phyloP scores from a whole-genome alignment of 2,329 filamentous ascomycete species.

The Scytalidium sp. region DNA sequence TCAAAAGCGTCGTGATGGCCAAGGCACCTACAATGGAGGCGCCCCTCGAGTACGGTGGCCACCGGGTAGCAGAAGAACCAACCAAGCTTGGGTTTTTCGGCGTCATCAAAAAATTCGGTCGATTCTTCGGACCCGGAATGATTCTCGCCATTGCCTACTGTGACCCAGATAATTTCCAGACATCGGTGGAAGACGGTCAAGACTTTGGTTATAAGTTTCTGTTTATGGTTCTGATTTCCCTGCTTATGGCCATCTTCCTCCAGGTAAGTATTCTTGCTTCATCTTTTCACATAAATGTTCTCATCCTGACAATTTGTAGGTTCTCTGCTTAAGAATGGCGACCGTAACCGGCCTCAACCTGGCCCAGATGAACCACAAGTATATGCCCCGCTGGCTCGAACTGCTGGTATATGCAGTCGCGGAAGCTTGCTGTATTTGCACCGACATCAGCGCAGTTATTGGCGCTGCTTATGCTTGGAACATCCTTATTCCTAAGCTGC shows the following conservation, averaged over 20 bases:
- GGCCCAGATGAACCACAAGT: slow-evolving; percentile 47
- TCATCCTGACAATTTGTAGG: slow-evolving; percentile 32
- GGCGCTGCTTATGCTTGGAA: slow-evolving; percentile 70
- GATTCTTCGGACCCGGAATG: no score
- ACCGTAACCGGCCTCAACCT: slow-evolving; percentile 52
- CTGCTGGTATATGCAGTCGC: slow-evolving; percentile 48
- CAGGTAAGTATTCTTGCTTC: no score
- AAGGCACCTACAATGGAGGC: no score
- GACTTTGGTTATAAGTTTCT: slow-evolving; percentile 50
- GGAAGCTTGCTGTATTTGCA: slow-evolving; percentile 36
- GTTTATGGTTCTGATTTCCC: slow-evolving; percentile 55
- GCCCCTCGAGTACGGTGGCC: no score
- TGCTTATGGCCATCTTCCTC: slow-evolving; percentile 56
- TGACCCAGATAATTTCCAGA: slow-evolving; percentile 51
- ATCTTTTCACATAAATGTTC: no score
- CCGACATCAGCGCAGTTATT: slow-evolving; percentile 49
- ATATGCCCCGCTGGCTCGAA: slow-evolving; percentile 49
- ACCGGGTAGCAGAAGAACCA: no score
- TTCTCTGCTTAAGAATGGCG: slow-evolving; percentile 52
- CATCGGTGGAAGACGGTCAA: slow-evolving; percentile 54
- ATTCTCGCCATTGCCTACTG: slow-evolving; percentile 31
- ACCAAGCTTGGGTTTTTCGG: no score
- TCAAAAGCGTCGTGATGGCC: no score
- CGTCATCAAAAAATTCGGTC: no score
- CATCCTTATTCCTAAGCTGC: slow-evolving; percentile 59